Conservation (phyloP, 2,329 filamentous ascomycete species). For the Penicillium verrucosum region DNA sequence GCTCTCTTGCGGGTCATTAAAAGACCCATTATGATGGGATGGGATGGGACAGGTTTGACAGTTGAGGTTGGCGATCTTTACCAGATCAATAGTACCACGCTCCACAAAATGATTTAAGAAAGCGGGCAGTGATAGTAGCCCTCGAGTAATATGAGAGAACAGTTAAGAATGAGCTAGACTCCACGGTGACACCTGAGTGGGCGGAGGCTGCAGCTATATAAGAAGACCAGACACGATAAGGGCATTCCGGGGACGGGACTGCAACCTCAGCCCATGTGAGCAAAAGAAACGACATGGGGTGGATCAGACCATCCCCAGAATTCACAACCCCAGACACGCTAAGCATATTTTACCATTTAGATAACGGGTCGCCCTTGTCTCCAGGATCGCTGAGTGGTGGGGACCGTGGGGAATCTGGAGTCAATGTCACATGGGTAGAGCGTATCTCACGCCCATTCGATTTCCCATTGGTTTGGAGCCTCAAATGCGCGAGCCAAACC, state of each 20-base stretch:
- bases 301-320: slow-evolving; percentile 12
- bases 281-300: slow-evolving; percentile 10
- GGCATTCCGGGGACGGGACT: background rate
- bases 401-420: slow-evolving; percentile 30
- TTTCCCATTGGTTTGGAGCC: slow-evolving; percentile 12
- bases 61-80: background rate
- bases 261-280: slow-evolving; percentile 7
- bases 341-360: slow-evolving; percentile 20
- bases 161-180: background rate
- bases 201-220: slow-evolving; percentile 1
- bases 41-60: background rate
- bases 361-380: slow-evolving; percentile 13
- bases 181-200: background rate
- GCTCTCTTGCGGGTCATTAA: slow-evolving; percentile 28
- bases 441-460: background rate
- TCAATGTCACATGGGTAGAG: slow-evolving; percentile 10
- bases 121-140: background rate
- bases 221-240: background rate
- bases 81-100: background rate
- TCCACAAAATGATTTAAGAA: background rate
- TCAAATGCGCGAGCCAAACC: slow-evolving; percentile 1
- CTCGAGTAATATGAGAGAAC: background rate
- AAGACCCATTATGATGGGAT: slow-evolving; percentile 18
- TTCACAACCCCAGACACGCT: slow-evolving; percentile 15
- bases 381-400: slow-evolving; percentile 30